Percentiles rank a stretch among this genome's conserved stretches.
These are phyloP conservation scores for Venturia effusa DNA, from an alignment of 2,329 filamentous ascomycete species.

Conservation along the genomic window DNA sequence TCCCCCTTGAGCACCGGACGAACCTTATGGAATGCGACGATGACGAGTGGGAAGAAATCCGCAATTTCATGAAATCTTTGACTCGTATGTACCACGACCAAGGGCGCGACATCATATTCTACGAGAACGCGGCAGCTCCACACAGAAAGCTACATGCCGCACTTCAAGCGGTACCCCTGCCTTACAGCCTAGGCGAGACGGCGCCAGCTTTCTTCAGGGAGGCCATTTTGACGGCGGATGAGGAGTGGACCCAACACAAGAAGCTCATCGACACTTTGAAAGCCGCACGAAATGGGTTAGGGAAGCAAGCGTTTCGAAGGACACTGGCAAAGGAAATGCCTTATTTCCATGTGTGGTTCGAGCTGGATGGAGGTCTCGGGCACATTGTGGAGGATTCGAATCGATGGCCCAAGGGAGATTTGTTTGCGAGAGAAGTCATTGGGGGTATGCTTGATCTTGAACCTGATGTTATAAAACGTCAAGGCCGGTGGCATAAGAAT, in stretches of 20 bases:
- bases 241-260: constrained; percentile 92
- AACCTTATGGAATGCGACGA: constrained; percentile 98
- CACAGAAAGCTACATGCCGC: constrained; percentile 72
- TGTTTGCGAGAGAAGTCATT: constrained; percentile 85
- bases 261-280: constrained; percentile 84
- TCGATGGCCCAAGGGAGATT: constrained; percentile 79
- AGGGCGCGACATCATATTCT: constrained; percentile 87
- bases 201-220: constrained; percentile 93
- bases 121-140: constrained; percentile 86
- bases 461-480: constrained; percentile 75
- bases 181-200: constrained; percentile 81
- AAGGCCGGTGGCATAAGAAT: constrained; percentile 70
- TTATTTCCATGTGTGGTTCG: constrained; percentile 96
- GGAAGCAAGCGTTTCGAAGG: constrained; percentile 65
- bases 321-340: constrained; percentile 91
- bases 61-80: constrained; percentile 94
- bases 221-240: constrained; percentile 76
- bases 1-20: constrained; percentile 72
- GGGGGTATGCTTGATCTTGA: constrained; percentile 84
- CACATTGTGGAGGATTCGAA: constrained; percentile 83
- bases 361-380: constrained; percentile 79
- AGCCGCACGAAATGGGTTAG: constrained; percentile 54
- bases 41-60: constrained; percentile 95
- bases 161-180: constrained; percentile 76
- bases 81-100: constrained; percentile 92